Conservation (phyloP, 2,329 filamentous ascomycete species). For the Nemania bipapillata region DNA sequence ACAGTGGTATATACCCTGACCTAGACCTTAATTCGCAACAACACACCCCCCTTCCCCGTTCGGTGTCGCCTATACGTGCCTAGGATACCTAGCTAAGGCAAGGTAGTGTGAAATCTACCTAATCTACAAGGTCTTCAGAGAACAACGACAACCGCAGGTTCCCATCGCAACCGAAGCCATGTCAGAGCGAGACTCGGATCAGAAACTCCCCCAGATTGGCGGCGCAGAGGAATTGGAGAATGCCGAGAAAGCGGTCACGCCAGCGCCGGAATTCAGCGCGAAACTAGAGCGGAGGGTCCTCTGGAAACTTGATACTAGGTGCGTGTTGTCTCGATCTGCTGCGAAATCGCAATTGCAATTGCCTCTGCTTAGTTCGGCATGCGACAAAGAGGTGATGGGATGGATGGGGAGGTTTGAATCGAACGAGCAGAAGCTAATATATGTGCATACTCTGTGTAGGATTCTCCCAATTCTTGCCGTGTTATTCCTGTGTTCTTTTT, state of each 20-base stretch:
- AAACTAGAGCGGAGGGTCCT: constrained; percentile 58
- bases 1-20: too few relatives aligned
- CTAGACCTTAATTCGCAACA: too few relatives aligned
- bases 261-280: constrained; percentile 36
- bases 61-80: too few relatives aligned
- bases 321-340: constrained; percentile 1
- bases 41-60: too few relatives aligned
- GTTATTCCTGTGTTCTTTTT: constrained; percentile 72
- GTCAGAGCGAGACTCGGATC: constrained; percentile 27
- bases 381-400: background rate
- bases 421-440: background rate
- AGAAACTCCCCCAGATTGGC: constrained; percentile 14
- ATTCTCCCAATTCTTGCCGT: constrained; percentile 72
- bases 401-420: background rate
- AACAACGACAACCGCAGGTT: background rate
- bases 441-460: constrained; percentile 51
- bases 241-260: constrained; percentile 41
- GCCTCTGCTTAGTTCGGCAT: background rate
- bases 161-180: constrained; percentile 7
- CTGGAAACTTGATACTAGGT: constrained; percentile 66
- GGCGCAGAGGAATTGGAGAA: constrained; percentile 43
- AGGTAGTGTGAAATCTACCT: background rate
- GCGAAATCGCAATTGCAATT: background rate
- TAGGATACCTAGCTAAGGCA: too few relatives aligned
- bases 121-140: background rate